Evolutionary conservation across 805 yeast genomes (phyloP), one percentile per base, ranked within the genome.

Genomic region (Tetrapisispora nanseiensis): DNA sequence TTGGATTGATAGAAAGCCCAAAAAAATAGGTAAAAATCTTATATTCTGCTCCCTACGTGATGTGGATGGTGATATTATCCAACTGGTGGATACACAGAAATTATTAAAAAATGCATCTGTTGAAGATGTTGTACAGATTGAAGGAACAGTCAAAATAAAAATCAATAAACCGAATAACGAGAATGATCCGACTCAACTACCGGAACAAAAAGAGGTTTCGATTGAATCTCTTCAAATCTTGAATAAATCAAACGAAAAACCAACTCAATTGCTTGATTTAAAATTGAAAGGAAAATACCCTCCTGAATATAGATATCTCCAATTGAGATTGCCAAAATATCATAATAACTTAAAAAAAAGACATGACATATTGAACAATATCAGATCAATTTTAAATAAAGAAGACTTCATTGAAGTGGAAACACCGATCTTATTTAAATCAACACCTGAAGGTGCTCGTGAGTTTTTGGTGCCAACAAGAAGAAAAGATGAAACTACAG

Each of bases 361-460:
- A 54, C 74, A 86, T 24, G 57, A 67, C 37, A 75, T 79, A 1
- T 74, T 85, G 0, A 59, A 64, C 19, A 48, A 66, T 13, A 59
- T 76, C 1, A 65, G 86, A 35, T 51, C 62, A 6, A 51, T 56
- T 1, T 58, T 81, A 13, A 69, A 69, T 32, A 42, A 51, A 0
- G 51, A 62, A 16, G 64, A 63, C 1, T 92, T 92, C 59, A 74
- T 75, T 0, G 97, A 92, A 56, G 72, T 92, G 23, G 98, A 90
- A 58, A 92, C 98, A 0, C 98, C 98, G 1, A 60, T 90, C 6
- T 65, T 92, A 23, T 92, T 92, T 70, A 89, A 92, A 56, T 84
- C 95, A 1, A 92, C 98, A 0, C 98, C 98, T 0, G 98, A 92
- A 62, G 98, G 98, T 13, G 98, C 98, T 1, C 71, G 95, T 30